Base-by-base conservation (phyloP, 208 protist genomes). In the Leptomonas pyrrhocoris region DNA sequence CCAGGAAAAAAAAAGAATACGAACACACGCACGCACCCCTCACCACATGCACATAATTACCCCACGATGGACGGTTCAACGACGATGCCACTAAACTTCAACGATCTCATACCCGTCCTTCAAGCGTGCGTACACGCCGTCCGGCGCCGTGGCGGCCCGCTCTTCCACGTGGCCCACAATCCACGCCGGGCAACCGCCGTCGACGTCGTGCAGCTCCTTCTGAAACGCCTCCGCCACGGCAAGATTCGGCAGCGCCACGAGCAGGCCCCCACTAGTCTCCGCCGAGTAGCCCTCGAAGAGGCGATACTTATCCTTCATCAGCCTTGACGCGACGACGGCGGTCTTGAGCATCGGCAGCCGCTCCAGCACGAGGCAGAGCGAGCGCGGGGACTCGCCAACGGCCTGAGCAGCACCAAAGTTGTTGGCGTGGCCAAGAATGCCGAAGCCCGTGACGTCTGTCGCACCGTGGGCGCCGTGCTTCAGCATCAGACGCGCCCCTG, bases 361-460 rank as follows among this genome's bases (percentile, higher is more conserved):
- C 27, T 96, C 77, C 13, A 99, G 77, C 28, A 96, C 73, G 18
- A 98, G 75, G n/a, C 80, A 77, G 27, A 90, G 53, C 43, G 67
- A 63, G 23, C 81, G 69, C n/a, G 77, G 65, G 21, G 27, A 25
- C 19, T 73, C 28, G 21, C 67, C 21, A 53, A 49, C 69, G 19
- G 74, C 57, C 73, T 98, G 97, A 12, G 91, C 91, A 9, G 80
- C 66, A 6, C 88, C 97, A 38, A 99, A 88, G 81, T 98, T 99
- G 18, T 53, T 68, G 2, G 94, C 89, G 81, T 99, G 98, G 0
- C 98, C 98, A 7, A 98, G 61, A 68, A 99, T 94, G 50, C 97
- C 98, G 73, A 99, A 99, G n/a, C 97, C 98, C 5, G 98, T 99
- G 21, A 99, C 87, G 71, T 99, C 98, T 0, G 98, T 99, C 15